Evolutionary conservation across 169 alveolate genomes (phyloP), one percentile per base, ranked within the genome.

Genomic region (Plasmodium chabaudi): DNA sequence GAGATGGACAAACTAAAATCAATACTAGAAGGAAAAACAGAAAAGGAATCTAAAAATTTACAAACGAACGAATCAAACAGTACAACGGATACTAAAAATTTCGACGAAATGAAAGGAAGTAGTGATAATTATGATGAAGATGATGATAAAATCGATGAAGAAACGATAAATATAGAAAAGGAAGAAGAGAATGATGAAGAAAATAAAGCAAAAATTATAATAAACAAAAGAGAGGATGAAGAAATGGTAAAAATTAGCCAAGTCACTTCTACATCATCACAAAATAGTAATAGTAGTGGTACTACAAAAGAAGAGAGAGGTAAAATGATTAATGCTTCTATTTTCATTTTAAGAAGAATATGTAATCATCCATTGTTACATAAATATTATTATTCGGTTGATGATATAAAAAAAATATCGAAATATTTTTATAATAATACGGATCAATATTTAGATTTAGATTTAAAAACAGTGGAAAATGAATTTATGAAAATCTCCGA

Each of bases 331-430:
- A 95, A 95, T 57, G 95, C 97, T 13, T 89, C 96, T 7, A 74
- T 96, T 3, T 96, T 93, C 69, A 94, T 97, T 39, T 88, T 97
- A 84, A 74, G 98, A 23, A 91, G 98, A 44, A 96, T 97, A 53
- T 96, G 98, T 91, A 97, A 97, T 73, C 98, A 97, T 72, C 96
- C 98, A 17, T 92, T 97, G 6, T 88, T 97, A 72, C 94, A 94
- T 89, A 95, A 94, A 63, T 87, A 90, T 63, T 96, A 84, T 77
- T 94, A 92, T 65, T 86, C 93, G 49, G 89, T 92, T 15, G 95
- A 95, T 42, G 94, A 88, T 47, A 72, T 95, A 59, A 87, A 92
- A 47, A 88, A 90, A 42, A 87, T 95, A 17, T 72, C 94, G 2
- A 74, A 92, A 39, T 89, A 94, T 82, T 90, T 89, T 61, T 73